These are phyloP conservation scores for Solanum aculeatissimum DNA, from an alignment of 305 asterid genomes.

Conservation along the genomic window DNA sequence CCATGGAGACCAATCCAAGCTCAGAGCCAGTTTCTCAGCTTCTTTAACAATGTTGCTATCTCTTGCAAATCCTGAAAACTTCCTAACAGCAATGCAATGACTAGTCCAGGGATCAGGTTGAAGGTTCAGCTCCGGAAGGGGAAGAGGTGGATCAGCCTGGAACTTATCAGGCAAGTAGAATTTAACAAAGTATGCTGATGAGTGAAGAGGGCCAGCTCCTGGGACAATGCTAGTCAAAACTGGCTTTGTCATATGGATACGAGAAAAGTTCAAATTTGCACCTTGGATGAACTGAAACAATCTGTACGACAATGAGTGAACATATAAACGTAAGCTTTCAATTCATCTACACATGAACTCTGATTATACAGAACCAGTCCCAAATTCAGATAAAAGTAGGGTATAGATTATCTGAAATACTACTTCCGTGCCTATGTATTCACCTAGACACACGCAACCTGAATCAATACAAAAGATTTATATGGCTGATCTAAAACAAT, in stretches of 20 bases:
- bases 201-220: conserved; percentile 72
- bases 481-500: not conserved
- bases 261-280: conserved; percentile 65
- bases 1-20: conserved; percentile 64
- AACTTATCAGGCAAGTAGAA: conserved; percentile 50
- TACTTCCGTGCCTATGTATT: not conserved
- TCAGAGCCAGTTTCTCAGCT: conserved; percentile 63
- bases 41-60: conserved; percentile 66
- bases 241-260: conserved; percentile 63
- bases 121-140: conserved; percentile 74
- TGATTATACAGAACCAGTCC: not conserved
- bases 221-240: conserved; percentile 76
- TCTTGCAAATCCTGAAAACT: conserved; percentile 72
- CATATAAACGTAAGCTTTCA: not conserved
- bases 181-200: conserved; percentile 57
- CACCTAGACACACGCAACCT: not conserved
- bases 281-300: conserved; percentile 73
- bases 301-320: conserved; percentile 14
- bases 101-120: conserved; percentile 37
- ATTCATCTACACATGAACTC: not conserved
- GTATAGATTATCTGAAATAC: not conserved
- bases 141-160: conserved; percentile 57
- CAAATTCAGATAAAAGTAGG: not conserved
- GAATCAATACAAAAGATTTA: not conserved
- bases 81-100: conserved; percentile 65